Base-by-base conservation (phyloP, 139 green algal species). In the Diplosphaera chodatii region DNA sequence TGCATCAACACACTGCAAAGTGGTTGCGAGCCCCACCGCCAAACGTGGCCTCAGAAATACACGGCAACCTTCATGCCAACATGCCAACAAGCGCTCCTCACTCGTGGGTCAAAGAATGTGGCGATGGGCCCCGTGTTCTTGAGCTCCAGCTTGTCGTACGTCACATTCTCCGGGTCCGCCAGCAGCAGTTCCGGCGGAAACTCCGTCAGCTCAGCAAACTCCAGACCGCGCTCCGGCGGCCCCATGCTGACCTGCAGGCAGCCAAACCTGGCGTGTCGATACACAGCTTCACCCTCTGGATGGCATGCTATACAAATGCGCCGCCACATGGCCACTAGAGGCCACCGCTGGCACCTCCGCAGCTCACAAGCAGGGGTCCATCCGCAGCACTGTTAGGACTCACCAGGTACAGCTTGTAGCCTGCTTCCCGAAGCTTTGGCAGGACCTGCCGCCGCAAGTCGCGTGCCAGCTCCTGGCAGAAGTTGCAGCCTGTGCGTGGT, bases 401-500 rank as follows among this genome's bases (percentile, higher is more conserved):
- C 37, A 48, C 81, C 31, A 95, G 68, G 55, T 88, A 86, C 29
- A 95, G 74, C 72, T 90, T 91, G 33, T 90, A 73, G 40, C 73
- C 78, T 16, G 70, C 63, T 18, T 70, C 76, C 41, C 90, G 86
- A 29, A 96, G 77, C 72, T 78, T 66, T 22, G 91, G 89, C 76
- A 89, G 87, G 64, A 96, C 75, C 37, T 97, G 89, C 2, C 85
- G 64, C 1, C 76, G 69, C 55, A 96, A 83, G 78, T 94, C 80
- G 32, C 79, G 80, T 1, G 85, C 89, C 77, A 94, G 83, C 87
- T 94, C 85, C 85, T 77, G 82, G 77, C 56, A 75, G 13, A 71
- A 67, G 32, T 40, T 16, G 6, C 48, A 59, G 23, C 30, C 40
- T 69, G n/a, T 33, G 32, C 22, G 1, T 4, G 18, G 3, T 70